Evolutionary conservation across 2,329 filamentous ascomycete species (phyloP).

Genomic region (Hypoxylon sp.): DNA sequence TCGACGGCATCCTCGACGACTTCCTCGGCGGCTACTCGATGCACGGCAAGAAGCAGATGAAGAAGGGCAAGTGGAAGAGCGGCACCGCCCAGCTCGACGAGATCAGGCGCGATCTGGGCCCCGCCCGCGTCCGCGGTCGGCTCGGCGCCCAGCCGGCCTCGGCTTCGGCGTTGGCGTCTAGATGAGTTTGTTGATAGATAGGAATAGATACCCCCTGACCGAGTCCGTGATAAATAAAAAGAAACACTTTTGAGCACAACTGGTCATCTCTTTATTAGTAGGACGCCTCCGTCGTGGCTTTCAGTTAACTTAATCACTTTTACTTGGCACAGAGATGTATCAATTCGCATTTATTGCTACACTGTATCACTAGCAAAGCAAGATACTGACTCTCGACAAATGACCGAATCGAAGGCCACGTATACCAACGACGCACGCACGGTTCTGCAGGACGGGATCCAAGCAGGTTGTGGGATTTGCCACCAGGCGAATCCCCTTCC

Average conservation of each 20-base stretch:
- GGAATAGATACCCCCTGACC: conserved; percentile 19
- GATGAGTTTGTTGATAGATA: conserved; percentile 19
- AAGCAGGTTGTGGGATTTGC: not conserved
- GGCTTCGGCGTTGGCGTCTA: conserved; percentile 28
- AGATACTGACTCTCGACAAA: conserved; percentile 21
- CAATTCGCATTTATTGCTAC: conserved; percentile 36
- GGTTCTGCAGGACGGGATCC: conserved; percentile 6
- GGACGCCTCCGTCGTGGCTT: too few species aligned
- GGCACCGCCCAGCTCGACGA: conserved; percentile 92
- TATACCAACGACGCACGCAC: conserved; percentile 20
- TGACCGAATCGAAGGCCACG: conserved; percentile 16
- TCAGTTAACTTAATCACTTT: not conserved
- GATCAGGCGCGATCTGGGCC: conserved; percentile 80
- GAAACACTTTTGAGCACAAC: not conserved
- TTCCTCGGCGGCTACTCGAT: conserved; percentile 81
- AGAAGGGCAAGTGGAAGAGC: conserved; percentile 80
- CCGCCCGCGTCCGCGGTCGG: conserved; percentile 65
- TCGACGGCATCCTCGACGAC: conserved; percentile 90
- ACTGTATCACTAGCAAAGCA: conserved; percentile 29
- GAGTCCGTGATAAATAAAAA: conserved; percentile 3
- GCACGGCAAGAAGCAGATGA: conserved; percentile 76
- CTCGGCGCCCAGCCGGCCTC: conserved; percentile 24
- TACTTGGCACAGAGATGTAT: conserved; percentile 18
- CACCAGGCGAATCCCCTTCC: not conserved
- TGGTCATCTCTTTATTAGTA: too few species aligned